phyloP scores from a whole-genome alignment of 331 rosid genomes.

The Rosa hybrid region DNA sequence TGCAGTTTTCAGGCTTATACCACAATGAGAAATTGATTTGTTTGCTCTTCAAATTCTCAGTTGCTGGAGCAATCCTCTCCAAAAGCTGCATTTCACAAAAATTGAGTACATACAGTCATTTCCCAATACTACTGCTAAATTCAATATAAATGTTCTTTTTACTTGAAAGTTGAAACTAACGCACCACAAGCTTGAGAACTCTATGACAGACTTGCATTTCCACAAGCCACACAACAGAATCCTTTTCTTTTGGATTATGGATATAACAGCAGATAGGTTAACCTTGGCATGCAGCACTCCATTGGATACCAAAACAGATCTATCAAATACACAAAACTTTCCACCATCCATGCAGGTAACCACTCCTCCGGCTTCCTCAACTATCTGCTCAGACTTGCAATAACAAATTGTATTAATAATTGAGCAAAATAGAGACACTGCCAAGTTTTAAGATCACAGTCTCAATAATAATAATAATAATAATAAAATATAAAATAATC shows the following conservation, averaged over 20 bases:
- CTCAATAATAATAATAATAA: no score
- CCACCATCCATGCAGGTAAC: slow-evolving; percentile 93
- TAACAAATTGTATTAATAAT: background rate
- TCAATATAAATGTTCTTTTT: background rate
- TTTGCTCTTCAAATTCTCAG: slow-evolving; percentile 69
- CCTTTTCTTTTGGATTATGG: background rate
- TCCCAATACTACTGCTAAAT: background rate
- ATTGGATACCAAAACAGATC: slow-evolving; percentile 91
- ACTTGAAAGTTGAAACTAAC: background rate
- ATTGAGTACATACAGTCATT: slow-evolving; percentile 2
- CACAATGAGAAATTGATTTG: slow-evolving; percentile 80
- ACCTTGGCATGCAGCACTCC: slow-evolving; percentile 76
- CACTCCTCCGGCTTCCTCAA: slow-evolving; percentile 89
- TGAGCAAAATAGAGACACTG: background rate
- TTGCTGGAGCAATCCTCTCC: slow-evolving; percentile 81
- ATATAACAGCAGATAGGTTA: slow-evolving; percentile 25
- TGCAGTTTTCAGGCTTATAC: slow-evolving; percentile 84
- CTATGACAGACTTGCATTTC: background rate
- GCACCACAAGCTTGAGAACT: background rate
- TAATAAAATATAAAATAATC: background rate
- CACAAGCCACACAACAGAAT: background rate
- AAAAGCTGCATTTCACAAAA: slow-evolving; percentile 57
- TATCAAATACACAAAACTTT: slow-evolving; percentile 84
- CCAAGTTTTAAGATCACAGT: background rate
- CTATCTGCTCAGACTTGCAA: slow-evolving; percentile 52